phyloP scores from a whole-genome alignment of 768 basidiomycete species.

The Leccinum incarnatum region DNA sequence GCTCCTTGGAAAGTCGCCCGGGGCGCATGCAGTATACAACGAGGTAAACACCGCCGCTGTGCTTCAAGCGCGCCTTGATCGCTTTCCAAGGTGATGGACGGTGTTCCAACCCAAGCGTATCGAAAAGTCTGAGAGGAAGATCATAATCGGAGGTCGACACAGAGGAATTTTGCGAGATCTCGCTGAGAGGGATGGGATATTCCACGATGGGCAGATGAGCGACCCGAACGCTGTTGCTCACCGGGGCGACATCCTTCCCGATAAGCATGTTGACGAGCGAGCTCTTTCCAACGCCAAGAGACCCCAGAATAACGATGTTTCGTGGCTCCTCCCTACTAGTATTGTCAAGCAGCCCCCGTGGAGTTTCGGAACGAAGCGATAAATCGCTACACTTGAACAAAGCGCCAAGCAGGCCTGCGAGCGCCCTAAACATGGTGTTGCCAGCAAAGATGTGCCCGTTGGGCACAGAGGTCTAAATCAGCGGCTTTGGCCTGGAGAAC shows the following conservation, averaged over 20 bases:
- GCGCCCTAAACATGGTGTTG: background rate
- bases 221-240: conserved; percentile 22
- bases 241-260: conserved; percentile 23
- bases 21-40: conserved; percentile 38
- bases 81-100: conserved; percentile 12
- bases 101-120: conserved; percentile 22
- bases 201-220: conserved; percentile 15
- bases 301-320: conserved; percentile 24
- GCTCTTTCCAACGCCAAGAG: conserved; percentile 37
- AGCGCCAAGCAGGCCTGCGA: background rate
- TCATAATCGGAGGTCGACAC: background rate
- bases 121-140: conserved; percentile 12
- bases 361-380: background rate
- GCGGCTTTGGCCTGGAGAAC: background rate
- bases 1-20: conserved; percentile 32
- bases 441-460: background rate
- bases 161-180: background rate
- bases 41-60: conserved; percentile 19
- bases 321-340: background rate
- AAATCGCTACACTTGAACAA: background rate
- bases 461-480: background rate
- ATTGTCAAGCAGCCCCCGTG: conserved; percentile 5
- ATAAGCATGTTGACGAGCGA: conserved; percentile 40
- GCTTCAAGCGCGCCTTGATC: conserved; percentile 14
- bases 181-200: conserved; percentile 5